Base-by-base conservation (phyloP, 805 yeast genomes). In the Lipomyces sp. region DNA sequence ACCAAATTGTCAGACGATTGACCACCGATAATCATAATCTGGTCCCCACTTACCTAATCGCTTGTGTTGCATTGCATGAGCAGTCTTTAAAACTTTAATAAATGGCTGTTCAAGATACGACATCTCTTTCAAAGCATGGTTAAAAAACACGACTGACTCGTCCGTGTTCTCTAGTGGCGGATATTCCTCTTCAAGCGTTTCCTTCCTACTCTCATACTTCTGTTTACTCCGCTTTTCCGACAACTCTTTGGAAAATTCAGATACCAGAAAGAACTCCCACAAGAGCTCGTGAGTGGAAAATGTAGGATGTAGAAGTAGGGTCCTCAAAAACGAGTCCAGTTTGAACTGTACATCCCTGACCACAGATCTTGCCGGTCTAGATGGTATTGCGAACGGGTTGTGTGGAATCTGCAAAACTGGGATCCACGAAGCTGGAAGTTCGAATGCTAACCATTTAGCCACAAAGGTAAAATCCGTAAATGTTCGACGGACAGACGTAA, bases 291-390 rank as follows among this genome's bases (percentile, higher is more conserved):
- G 79, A 3, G 77, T 72, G 3, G 73, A 57, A 18, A 80, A 72
- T 3, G 78, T 74, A 13, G 78, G 78, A 69, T 79, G 86, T 54
- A 77, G 74, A 5, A 77, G 65, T 3, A 87, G 67, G n/a, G 80
- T 74, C 24, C 80, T 76, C 13, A 89, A 73, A 45, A 87, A 77
- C 6, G 82, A 69, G 69, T 88, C 88, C 45, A 88, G 69, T 45
- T 79, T 77, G 48, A 82, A 80, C 29, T 86, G 74, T 45, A 85
- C 75, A 42, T 83, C 79, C 37, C 75, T 67, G 66, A 72, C 66
- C 24, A 73, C 66, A 57, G 74, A 70, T 18, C 78, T 62, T 2
- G 76, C 71, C 32, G 77, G 73, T 64, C 74, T 60, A 39, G 77
- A 64, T 6, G 80, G 74, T 15, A 76, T 57, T 7, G 74, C 63